Conservation (phyloP, 2,329 filamentous ascomycete species). For the Alternaria longipes region DNA sequence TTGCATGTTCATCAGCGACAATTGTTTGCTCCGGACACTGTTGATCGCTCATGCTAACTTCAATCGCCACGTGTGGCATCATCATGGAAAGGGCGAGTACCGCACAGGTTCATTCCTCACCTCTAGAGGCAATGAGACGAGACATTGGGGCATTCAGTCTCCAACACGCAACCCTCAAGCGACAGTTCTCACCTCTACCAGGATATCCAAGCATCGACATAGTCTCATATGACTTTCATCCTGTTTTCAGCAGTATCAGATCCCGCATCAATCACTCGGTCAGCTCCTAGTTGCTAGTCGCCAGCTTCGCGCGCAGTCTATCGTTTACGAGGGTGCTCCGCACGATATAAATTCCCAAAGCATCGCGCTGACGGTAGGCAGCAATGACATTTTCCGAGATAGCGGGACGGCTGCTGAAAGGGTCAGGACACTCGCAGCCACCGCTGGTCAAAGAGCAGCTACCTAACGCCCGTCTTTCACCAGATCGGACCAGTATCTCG, state of each 20-base stretch:
- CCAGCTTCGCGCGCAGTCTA: slow-evolving; percentile 36
- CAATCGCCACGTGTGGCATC: background rate
- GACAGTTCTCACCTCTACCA: slow-evolving; percentile 35
- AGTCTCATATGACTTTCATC: slow-evolving; percentile 51
- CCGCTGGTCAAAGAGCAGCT: slow-evolving; percentile 32
- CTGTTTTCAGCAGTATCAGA: slow-evolving; percentile 47
- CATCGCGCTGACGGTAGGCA: slow-evolving; percentile 36
- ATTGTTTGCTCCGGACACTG: background rate
- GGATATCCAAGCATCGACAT: slow-evolving; percentile 51
- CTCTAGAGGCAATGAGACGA: background rate
- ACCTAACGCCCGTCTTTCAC: slow-evolving; percentile 24
- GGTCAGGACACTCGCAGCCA: slow-evolving; percentile 43
- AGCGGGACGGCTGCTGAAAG: slow-evolving; percentile 47
- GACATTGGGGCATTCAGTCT: slow-evolving; percentile 15
- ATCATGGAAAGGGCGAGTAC: slow-evolving; percentile 15
- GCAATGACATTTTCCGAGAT: slow-evolving; percentile 42
- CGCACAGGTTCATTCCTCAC: slow-evolving; percentile 17
- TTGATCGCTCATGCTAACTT: background rate
- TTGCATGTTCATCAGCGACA: background rate
- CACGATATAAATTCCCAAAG: slow-evolving; percentile 11
- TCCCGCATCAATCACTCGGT: slow-evolving; percentile 47
- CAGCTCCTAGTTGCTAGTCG: slow-evolving; percentile 39
- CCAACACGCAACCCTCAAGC: slow-evolving; percentile 34
- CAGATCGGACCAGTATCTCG: slow-evolving; percentile 26
- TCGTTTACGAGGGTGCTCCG: slow-evolving; percentile 30